phyloP scores from a whole-genome alignment of 2,329 filamentous ascomycete species.

The Fusarium sp. region DNA sequence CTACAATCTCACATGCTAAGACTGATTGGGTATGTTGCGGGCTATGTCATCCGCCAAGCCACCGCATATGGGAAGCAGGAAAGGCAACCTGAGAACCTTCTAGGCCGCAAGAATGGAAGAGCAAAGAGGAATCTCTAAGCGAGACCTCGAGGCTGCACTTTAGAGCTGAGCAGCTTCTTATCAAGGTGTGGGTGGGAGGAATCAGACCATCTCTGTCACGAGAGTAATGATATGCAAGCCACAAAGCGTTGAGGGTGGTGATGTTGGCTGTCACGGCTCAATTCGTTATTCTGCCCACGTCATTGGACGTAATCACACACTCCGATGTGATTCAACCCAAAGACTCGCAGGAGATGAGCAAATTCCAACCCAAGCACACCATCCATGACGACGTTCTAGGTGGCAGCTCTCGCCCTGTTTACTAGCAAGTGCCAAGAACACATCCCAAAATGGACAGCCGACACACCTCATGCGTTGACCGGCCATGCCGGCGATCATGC shows the following conservation, averaged over 20 bases:
- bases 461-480: not conserved
- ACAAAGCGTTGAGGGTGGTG: not conserved
- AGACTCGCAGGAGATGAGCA: not conserved
- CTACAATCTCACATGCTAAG: not conserved
- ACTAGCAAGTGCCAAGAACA: not conserved
- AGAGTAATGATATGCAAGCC: not conserved
- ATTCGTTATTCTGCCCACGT: not conserved
- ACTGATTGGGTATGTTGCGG: not conserved
- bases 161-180: not conserved
- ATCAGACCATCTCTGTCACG: not conserved
- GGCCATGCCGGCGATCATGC: not conserved
- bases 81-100: not conserved
- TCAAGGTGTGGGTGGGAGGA: not conserved
- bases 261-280: not conserved
- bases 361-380: not conserved
- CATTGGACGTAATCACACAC: not conserved
- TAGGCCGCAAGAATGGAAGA: not conserved
- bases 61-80: not conserved
- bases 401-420: not conserved
- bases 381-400: not conserved
- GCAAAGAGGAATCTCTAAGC: not conserved
- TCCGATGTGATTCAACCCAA: not conserved
- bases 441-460: not conserved
- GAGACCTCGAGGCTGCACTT: not conserved
- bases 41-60: not conserved